Base-by-base conservation (phyloP, 495 filamentous ascomycete genomes). In the Penicillium odoratum region DNA sequence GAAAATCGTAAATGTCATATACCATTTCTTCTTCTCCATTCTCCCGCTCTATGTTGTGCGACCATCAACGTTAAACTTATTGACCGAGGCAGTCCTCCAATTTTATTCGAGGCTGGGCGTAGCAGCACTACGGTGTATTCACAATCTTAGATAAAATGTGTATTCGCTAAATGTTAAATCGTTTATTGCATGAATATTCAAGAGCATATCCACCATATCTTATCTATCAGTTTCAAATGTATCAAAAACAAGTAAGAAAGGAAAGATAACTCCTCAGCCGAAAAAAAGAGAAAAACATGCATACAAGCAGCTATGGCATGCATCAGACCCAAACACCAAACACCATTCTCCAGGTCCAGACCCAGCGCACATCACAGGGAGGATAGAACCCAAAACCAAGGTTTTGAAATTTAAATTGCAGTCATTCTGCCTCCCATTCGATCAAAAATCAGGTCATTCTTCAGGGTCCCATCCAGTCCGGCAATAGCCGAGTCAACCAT, bases 401-500 rank as follows among this genome's bases (percentile, higher is more conserved):
- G 26, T 10, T 13, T 30, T 26, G 28, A 15, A n/a, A 7, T 36
- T 64, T 53, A 76, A 25, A 68, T 65, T 10, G 75, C 43, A n/a
- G 66, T 67, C 43, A 79, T 62, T 40, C 75, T 63, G 18, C 72
- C 64, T 31, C 70, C 70, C 75, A 79, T 78, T 7, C 69, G 68
- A 45, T 79, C 77, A 48, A 76, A 74, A 44, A 74, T 64, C 34
- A 78, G 53, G 29, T 78, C 77, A 7, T 69, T 68, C 59, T 73
- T 75, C 42, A 78, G 49, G 3, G 73, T 65, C 4, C 69, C 65
- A 46, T 79, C 77, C 4, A 79, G 36, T 3, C 76, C 75, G 7
- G 69, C 68, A 45, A 86, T 76, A 6, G 73, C 76, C 5, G 79
- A 81, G 33, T 85, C 83, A 21, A 81, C 74, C 59, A 86, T 77